These are phyloP conservation scores for Aphanomyces stellatus DNA, from an alignment of 352 stramenopile genomes.

Conservation along the genomic window DNA sequence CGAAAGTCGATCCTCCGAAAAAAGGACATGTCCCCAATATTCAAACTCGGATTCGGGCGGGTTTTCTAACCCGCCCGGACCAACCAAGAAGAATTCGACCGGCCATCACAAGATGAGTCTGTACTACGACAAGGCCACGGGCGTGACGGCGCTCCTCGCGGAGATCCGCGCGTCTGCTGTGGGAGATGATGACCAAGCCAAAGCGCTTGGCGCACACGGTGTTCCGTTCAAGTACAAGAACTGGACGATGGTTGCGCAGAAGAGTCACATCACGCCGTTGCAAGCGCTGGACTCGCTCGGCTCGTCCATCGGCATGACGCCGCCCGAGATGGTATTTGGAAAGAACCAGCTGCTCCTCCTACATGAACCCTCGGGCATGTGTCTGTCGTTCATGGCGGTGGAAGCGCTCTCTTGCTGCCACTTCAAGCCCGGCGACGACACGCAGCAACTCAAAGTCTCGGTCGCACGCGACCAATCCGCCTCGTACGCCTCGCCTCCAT, in stretches of 20 bases:
- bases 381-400: conserved; percentile 67
- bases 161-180: conserved; percentile 29
- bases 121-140: conserved; percentile 47
- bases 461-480: conserved; percentile 46
- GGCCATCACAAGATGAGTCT: too few species aligned
- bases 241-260: conserved; percentile 70
- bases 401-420: conserved; percentile 69
- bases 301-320: conserved; percentile 33
- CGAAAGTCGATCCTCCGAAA: too few species aligned
- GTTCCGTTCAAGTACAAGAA: conserved; percentile 35
- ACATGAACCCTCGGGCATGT: conserved; percentile 58
- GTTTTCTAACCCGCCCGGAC: too few species aligned
- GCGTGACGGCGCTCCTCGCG: conserved; percentile 40
- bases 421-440: conserved; percentile 32
- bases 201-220: conserved; percentile 29
- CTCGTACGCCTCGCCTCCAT: too few species aligned
- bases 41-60: too few species aligned
- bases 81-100: too few species aligned
- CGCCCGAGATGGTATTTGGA: conserved; percentile 81
- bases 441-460: conserved; percentile 69
- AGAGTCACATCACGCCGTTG: conserved; percentile 75
- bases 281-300: conserved; percentile 56
- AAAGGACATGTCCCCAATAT: too few species aligned
- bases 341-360: conserved; percentile 71
- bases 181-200: conserved; percentile 35